phyloP scores from a whole-genome alignment of 2,329 filamentous ascomycete genomes.

The Colletotrichum costaricense region DNA sequence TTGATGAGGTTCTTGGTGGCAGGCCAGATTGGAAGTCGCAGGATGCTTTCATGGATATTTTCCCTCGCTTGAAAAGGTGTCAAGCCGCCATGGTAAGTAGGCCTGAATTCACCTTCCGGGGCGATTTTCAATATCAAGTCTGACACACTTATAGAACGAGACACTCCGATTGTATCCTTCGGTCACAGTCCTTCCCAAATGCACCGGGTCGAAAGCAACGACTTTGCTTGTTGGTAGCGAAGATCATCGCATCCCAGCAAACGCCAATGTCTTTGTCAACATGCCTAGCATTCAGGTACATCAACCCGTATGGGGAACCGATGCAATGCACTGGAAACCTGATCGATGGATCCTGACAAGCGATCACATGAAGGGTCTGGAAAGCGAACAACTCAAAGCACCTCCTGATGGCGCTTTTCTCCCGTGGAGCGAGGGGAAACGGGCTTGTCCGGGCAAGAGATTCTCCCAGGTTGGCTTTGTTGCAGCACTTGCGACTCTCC shows the following conservation, averaged over 20 bases:
- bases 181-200: not conserved
- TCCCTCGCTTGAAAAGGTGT: not conserved
- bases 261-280: not conserved
- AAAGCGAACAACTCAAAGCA: not conserved
- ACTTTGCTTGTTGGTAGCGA: not conserved
- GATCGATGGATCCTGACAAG: not conserved
- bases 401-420: not conserved
- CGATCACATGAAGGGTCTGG: not conserved
- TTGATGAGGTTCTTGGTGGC: not conserved
- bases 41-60: not conserved
- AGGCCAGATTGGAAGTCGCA: not conserved
- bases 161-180: not conserved
- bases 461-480: constrained; percentile 4
- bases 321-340: not conserved
- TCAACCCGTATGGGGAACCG: not conserved
- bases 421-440: constrained; percentile 1
- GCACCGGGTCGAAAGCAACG: not conserved
- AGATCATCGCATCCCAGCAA: not conserved
- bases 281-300: not conserved
- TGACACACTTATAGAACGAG: not conserved
- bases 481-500: not conserved
- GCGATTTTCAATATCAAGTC: not conserved
- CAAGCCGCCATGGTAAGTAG: not conserved
- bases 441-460: not conserved
- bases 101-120: too few relatives aligned